Conservation (phyloP, 2,329 filamentous ascomycete genomes). For the Xylaria sp. region DNA sequence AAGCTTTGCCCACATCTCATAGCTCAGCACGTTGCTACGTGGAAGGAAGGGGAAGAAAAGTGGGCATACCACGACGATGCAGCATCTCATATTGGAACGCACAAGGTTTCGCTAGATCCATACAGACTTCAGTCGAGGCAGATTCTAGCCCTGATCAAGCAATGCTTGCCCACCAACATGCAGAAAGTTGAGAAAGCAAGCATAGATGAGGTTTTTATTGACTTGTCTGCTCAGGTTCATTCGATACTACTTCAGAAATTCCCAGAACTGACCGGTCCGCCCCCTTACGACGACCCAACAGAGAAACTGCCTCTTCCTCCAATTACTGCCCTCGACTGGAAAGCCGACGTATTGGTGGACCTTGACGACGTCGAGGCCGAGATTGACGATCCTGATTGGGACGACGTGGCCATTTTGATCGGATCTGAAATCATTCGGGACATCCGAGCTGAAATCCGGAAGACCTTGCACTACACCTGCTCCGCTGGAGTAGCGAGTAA, state of each 20-base stretch:
- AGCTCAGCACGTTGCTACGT: constrained; percentile 93
- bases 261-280: constrained; percentile 73
- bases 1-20: constrained; percentile 87
- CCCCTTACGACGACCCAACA: constrained; percentile 78
- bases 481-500: constrained; percentile 90
- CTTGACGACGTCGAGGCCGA: constrained; percentile 78
- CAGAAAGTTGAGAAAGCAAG: constrained; percentile 91
- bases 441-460: constrained; percentile 75
- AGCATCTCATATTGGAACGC: constrained; percentile 79
- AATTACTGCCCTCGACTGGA: constrained; percentile 80
- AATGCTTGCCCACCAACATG: constrained; percentile 70
- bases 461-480: constrained; percentile 85
- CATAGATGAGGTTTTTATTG: constrained; percentile 95
- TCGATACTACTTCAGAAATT: constrained; percentile 79
- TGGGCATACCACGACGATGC: constrained; percentile 93
- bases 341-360: constrained; percentile 83
- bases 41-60: constrained; percentile 88
- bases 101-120: constrained; percentile 94
- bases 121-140: constrained; percentile 86
- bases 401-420: constrained; percentile 87
- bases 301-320: constrained; percentile 78
- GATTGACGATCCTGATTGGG: constrained; percentile 90
- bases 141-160: constrained; percentile 84
- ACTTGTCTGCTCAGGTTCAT: constrained; percentile 87
- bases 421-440: constrained; percentile 88